Conservation (phyloP, 805 yeast species). For the Ogataea philodendri region DNA sequence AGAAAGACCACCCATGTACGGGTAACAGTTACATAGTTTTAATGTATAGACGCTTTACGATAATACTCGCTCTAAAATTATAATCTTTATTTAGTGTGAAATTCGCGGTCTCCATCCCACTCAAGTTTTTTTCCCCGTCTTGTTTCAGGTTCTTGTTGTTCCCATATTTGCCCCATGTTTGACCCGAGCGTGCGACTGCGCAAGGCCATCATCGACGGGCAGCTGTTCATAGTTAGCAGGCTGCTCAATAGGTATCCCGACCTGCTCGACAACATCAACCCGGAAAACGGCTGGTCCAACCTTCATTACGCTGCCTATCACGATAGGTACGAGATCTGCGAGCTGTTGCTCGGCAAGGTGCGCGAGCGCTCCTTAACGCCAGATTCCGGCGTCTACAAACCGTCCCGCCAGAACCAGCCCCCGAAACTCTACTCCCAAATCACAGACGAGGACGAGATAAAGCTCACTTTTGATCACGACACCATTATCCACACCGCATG, state of each 20-base stretch:
- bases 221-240: slow-evolving; percentile 59
- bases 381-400: slow-evolving; percentile 15
- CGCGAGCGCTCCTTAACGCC: slow-evolving; percentile 13
- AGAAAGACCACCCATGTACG: neutral
- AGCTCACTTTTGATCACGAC: slow-evolving; percentile 50
- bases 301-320: slow-evolving; percentile 76
- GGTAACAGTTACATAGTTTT: neutral
- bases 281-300: slow-evolving; percentile 76
- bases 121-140: slow-evolving; percentile 3
- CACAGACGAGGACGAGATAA: slow-evolving; percentile 35
- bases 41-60: slow-evolving; percentile 1
- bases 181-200: slow-evolving; percentile 69
- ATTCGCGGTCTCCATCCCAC: too few relatives aligned
- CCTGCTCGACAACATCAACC: slow-evolving; percentile 64
- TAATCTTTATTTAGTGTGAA: slow-evolving; percentile 1
- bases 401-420: slow-evolving; percentile 4
- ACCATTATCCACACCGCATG: slow-evolving; percentile 75
- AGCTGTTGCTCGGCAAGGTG: slow-evolving; percentile 23
- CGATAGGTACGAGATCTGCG: slow-evolving; percentile 62
- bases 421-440: slow-evolving; percentile 28
- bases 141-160: neutral
- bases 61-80: neutral
- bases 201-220: slow-evolving; percentile 61
- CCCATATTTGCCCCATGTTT: slow-evolving; percentile 43
- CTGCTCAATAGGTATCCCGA: slow-evolving; percentile 68